These are phyloP conservation scores for Eimeria maxima DNA, from an alignment of 169 alveolate genomes.

Conservation along the genomic window DNA sequence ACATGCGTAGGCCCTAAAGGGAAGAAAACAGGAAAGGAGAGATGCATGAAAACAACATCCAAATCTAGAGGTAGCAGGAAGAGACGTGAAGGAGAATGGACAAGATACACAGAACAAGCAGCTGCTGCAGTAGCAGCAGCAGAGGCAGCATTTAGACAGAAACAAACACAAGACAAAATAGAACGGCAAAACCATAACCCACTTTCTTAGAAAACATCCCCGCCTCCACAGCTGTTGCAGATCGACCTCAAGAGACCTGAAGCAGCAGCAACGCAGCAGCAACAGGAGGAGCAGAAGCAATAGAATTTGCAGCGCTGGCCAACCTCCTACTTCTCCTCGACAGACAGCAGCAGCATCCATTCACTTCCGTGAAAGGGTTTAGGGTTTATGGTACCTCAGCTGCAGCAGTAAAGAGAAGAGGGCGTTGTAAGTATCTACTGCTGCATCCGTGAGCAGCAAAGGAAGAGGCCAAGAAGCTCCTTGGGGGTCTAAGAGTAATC, in stretches of 20 bases:
- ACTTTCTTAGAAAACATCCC: constrained; percentile 39
- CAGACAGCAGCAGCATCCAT: background rate
- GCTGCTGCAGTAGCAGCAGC: no score
- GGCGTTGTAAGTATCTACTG: constrained; percentile 10
- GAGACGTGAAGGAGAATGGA: no score
- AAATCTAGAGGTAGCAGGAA: background rate
- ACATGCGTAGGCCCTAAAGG: background rate
- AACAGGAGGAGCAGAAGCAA: constrained; percentile 16
- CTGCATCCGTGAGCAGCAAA: constrained; percentile 14
- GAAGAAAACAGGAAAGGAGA: background rate
- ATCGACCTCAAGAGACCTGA: constrained; percentile 14
- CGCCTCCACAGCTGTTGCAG: constrained; percentile 38
- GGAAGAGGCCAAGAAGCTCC: constrained; percentile 42
- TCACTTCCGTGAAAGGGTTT: background rate
- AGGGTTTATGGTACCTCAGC: constrained; percentile 14
- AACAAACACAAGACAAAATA: background rate
- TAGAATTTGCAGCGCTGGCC: background rate
- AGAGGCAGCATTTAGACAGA: no score
- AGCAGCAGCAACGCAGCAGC: constrained; percentile 66
- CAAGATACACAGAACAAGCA: background rate
- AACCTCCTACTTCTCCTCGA: no score
- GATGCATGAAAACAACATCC: background rate
- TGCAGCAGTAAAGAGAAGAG: constrained; percentile 58
- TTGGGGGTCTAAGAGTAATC: background rate
- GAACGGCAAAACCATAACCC: background rate